Evolutionary conservation across 2,329 filamentous ascomycete genomes (phyloP).

Genomic region (Arachnomyces sp.): DNA sequence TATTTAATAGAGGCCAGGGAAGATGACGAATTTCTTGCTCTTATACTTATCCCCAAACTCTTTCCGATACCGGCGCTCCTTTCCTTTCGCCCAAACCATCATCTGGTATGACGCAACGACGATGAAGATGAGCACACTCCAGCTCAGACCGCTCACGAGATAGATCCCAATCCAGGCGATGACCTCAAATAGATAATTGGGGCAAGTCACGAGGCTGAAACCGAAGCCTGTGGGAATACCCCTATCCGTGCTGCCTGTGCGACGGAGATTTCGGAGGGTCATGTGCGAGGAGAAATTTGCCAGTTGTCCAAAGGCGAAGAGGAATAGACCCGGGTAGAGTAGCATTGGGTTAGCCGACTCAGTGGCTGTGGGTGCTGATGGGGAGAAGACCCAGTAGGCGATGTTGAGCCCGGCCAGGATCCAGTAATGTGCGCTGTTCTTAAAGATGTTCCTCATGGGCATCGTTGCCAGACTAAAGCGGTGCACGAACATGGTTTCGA

Average conservation of each 20-base stretch:
- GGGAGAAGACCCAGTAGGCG: conserved; percentile 78
- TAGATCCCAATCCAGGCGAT: conserved; percentile 79
- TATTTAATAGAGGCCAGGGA: conserved; percentile 66
- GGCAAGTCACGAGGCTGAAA: conserved; percentile 82
- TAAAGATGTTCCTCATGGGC: conserved; percentile 84
- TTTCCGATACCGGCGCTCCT: conserved; percentile 81
- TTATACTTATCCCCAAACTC: conserved; percentile 92
- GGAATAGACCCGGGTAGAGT: conserved; percentile 59
- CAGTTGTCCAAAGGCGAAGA: conserved; percentile 72
- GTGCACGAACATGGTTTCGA: conserved; percentile 90
- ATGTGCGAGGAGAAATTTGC: conserved; percentile 74
- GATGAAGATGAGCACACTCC: conserved; percentile 70
- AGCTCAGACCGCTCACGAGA: conserved; percentile 65
- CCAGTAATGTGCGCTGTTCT: conserved; percentile 96
- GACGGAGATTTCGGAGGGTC: conserved; percentile 69
- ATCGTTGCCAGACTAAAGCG: conserved; percentile 93
- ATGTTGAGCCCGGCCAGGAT: conserved; percentile 69
- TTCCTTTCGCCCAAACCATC: conserved; percentile 80
- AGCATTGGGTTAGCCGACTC: conserved; percentile 43
- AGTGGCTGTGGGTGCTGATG: conserved; percentile 59
- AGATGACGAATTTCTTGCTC: conserved; percentile 79
- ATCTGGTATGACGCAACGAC: conserved; percentile 68
- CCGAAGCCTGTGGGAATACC: conserved; percentile 82
- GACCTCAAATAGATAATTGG: conserved; percentile 93
- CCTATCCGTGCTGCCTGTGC: conserved; percentile 71